Evolutionary conservation across 345 rosid species (phyloP), one percentile per base, ranked within the genome.

Genomic region (Lumnitzera racemosa): DNA sequence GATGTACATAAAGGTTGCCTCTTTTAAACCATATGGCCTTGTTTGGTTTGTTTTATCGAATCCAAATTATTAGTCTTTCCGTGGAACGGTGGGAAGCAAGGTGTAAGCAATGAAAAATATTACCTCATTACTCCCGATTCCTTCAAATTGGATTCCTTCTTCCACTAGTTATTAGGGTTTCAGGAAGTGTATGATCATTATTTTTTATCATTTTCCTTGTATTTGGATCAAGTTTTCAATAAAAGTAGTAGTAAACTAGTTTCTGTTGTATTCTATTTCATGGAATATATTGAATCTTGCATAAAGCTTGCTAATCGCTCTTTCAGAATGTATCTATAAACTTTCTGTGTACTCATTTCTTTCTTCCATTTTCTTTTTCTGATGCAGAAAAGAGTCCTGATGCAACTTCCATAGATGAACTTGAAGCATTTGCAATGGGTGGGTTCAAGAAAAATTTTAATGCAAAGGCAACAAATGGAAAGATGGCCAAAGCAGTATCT

Each of bases 361-460:
- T 27, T 41, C 58, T 47, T 0, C 11, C 43, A 1, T 36, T n/a
- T 16, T 49, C 53, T 41, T 72, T 1, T 72, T 46, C 53, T 72
- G 31, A 48, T 69, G 68, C 84, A 86, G 96, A 46, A 52, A 80
- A 75, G 68, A 74, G 73, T 67, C 70, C 80, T 13, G 72, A 53
- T 66, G 69, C 51, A 24, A 81, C 96, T 76, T 67, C 81, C 23
- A 74, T 83, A 29, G 91, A 90, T 69, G 90, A 81, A 63, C 89
- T 94, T 67, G 90, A 89, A 69, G 81, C 76, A 25, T 90, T 86
- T 75, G 90, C 88, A 46, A 83, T 67, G 81, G 86, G 78, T 57
- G 68, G 73, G 36, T 75, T 59, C 67, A 72, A 50, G 50, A 79
- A 68, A 54, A 83, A 72, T 74, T 71, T 60, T 60, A 46, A 29